These are phyloP conservation scores for Magnaporthiopsis incrustans DNA, from an alignment of 2,329 filamentous ascomycete species.

Conservation along the genomic window DNA sequence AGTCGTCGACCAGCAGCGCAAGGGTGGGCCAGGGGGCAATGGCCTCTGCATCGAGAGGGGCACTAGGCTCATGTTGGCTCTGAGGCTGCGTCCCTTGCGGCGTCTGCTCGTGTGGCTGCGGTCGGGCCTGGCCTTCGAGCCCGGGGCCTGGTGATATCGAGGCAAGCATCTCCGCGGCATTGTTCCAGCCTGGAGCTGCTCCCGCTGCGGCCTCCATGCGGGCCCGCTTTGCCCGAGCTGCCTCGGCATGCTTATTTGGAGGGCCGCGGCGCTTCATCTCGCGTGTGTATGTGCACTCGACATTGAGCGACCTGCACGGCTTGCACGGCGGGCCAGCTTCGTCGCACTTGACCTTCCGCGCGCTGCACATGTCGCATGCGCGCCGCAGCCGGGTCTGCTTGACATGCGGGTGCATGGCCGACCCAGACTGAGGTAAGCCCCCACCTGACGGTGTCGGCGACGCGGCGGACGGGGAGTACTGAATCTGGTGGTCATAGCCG, in stretches of 20 bases:
- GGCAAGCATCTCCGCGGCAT: neutral
- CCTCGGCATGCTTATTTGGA: slow-evolving; percentile 51
- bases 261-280: slow-evolving; percentile 51
- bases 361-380: slow-evolving; percentile 54
- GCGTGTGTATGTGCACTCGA: slow-evolving; percentile 50
- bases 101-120: neutral
- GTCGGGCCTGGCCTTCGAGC: neutral
- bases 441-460: neutral
- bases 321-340: slow-evolving; percentile 47
- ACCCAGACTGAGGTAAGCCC: neutral
- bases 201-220: slow-evolving; percentile 26
- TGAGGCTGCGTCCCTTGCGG: slow-evolving; percentile 18
- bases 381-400: slow-evolving; percentile 44
- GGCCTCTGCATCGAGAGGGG: slow-evolving; percentile 52
- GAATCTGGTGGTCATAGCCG: neutral
- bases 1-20: slow-evolving; percentile 67
- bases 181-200: slow-evolving; percentile 2
- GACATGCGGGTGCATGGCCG: neutral
- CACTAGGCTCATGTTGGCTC: neutral
- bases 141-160: neutral
- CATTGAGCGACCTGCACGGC: slow-evolving; percentile 47
- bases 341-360: slow-evolving; percentile 55
- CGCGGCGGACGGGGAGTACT: neutral
- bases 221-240: slow-evolving; percentile 42
- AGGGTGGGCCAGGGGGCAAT: slow-evolving; percentile 65